Percentiles rank a stretch among this genome's conserved stretches.
phyloP scores from a whole-genome alignment of 371 early-diverging fungal species.

The Dichotomocladium elegans region DNA sequence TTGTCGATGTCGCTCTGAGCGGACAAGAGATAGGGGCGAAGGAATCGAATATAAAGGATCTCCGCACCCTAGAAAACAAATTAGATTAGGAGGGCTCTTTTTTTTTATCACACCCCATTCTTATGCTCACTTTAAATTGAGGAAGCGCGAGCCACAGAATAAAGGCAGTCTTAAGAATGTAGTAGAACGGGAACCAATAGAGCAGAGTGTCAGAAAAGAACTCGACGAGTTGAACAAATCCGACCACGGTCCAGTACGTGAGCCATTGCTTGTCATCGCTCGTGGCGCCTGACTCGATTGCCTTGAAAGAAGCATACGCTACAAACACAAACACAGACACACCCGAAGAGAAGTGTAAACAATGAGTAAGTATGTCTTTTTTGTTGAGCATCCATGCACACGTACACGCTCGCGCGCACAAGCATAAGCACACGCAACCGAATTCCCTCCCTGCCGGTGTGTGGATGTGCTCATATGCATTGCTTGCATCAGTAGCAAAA shows the following conservation, averaged over 20 bases:
- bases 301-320: conserved; percentile 91
- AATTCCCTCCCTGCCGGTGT: no score
- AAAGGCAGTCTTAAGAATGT: conserved; percentile 82
- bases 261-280: conserved; percentile 91
- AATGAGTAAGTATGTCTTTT: neutral
- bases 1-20: conserved; percentile 23
- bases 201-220: conserved; percentile 81
- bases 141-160: conserved; percentile 84
- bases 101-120: neutral
- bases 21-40: conserved; percentile 37
- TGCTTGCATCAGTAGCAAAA: no score
- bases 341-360: neutral
- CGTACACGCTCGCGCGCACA: no score
- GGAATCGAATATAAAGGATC: conserved; percentile 35
- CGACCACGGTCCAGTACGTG: conserved; percentile 85
- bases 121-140: conserved; percentile 62
- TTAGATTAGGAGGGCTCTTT: neutral
- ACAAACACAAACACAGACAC: no score
- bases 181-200: conserved; percentile 94
- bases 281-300: conserved; percentile 76
- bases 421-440: no score
- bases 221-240: conserved; percentile 77
- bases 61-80: conserved; percentile 38
- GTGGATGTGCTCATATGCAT: no score
- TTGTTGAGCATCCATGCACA: neutral